Evolutionary conservation across 129 eudicot genomes (phyloP).

Genomic region (Saussurea involucrata): DNA sequence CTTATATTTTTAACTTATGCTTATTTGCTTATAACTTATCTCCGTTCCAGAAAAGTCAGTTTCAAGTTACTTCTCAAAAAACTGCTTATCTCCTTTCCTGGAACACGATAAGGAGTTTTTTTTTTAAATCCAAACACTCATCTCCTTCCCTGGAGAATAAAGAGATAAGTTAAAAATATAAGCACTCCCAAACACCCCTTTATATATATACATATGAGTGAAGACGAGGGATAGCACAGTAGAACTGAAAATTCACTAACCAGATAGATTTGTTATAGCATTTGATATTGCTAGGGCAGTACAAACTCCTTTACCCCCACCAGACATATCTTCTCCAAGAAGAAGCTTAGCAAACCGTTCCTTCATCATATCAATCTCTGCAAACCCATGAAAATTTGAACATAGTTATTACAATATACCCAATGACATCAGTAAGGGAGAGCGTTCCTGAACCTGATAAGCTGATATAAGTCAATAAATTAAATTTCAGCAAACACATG

Average conservation of each 20-base stretch:
- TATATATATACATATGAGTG: not conserved
- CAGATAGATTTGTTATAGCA: slow-evolving; percentile 92
- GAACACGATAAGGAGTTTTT: too few relatives aligned
- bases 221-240: not conserved
- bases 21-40: too few relatives aligned
- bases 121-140: too few relatives aligned
- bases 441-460: not conserved
- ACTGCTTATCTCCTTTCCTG: too few relatives aligned
- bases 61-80: too few relatives aligned
- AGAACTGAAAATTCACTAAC: slow-evolving; percentile 27
- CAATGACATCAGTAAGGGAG: not conserved
- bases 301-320: slow-evolving; percentile 97
- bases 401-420: not conserved
- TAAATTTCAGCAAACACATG: not conserved
- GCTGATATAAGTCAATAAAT: not conserved
- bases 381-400: not conserved
- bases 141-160: too few relatives aligned
- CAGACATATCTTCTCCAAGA: slow-evolving; percentile 98
- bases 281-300: slow-evolving; percentile 92
- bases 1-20: too few relatives aligned
- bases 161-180: too few relatives aligned
- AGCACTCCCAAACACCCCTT: too few relatives aligned
- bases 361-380: slow-evolving; percentile 90
- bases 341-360: slow-evolving; percentile 94
- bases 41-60: too few relatives aligned